Evolutionary conservation across 2,329 filamentous ascomycete genomes (phyloP).

Genomic region (Hymenoscyphus repandus): DNA sequence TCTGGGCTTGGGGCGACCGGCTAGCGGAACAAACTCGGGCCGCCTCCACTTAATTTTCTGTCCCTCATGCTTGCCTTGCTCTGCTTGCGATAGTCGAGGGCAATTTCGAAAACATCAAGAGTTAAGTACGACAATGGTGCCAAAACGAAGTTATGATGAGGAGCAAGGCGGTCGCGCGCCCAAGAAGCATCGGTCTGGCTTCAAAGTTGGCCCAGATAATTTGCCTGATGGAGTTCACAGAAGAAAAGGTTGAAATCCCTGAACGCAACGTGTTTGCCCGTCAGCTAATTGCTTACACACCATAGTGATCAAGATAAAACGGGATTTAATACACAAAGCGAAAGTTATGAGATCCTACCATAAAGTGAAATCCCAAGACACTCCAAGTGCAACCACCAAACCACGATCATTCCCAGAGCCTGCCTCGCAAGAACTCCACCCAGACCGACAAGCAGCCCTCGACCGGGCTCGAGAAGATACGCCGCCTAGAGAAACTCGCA

Average conservation of each 20-base stretch:
- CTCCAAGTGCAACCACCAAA: conserved; percentile 16
- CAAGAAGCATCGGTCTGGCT: conserved; percentile 62
- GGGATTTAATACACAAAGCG: conserved; percentile 81
- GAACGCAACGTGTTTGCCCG: background rate
- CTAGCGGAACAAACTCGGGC: no score
- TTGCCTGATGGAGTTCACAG: conserved; percentile 84
- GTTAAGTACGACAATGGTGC: conserved; percentile 43
- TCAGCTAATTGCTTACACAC: conserved; percentile 3
- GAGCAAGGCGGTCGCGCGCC: conserved; percentile 34
- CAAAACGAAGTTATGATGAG: conserved; percentile 51
- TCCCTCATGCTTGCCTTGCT: no score
- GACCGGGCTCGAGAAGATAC: conserved; percentile 35
- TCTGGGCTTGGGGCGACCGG: no score
- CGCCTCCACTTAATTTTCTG: no score
- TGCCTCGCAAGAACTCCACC: conserved; percentile 47
- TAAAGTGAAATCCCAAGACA: conserved; percentile 64
- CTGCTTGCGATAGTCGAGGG: no score
- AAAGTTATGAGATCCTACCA: conserved; percentile 91
- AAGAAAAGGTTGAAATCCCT: conserved; percentile 57
- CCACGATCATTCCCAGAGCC: conserved; percentile 17
- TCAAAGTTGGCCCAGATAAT: conserved; percentile 83
- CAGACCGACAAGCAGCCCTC: conserved; percentile 54
- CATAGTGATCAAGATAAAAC: conserved; percentile 81
- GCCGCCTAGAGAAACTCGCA: conserved; percentile 7
- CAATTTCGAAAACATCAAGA: no score